These are phyloP conservation scores for Ophiostoma ips DNA, from an alignment of 2,329 filamentous ascomycete genomes.

Conservation along the genomic window DNA sequence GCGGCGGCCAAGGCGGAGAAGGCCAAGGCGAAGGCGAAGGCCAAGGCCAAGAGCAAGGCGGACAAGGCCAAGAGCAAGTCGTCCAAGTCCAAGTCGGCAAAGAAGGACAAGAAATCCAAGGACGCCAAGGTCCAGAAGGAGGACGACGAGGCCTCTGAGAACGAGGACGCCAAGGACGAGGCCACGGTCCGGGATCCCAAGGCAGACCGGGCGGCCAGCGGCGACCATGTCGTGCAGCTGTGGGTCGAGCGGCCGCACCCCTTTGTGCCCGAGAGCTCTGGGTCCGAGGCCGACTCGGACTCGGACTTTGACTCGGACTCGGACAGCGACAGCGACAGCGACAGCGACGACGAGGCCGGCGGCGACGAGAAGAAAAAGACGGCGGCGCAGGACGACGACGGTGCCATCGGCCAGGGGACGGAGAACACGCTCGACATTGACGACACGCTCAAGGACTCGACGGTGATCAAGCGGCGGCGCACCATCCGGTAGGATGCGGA, in stretches of 20 bases:
- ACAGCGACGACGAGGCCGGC: background rate
- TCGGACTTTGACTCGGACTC: background rate
- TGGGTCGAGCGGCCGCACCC: slow-evolving; percentile 2
- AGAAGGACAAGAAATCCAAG: background rate
- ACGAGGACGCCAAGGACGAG: background rate
- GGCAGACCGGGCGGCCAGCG: background rate
- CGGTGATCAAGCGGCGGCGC: background rate
- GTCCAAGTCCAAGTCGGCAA: background rate
- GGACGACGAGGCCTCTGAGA: too few species aligned
- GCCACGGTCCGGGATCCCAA: background rate
- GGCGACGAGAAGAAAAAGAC: too few species aligned
- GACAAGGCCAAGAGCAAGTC: background rate
- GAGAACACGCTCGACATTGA: background rate
- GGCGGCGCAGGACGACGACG: background rate
- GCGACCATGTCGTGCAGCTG: background rate
- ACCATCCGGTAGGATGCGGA: too few species aligned
- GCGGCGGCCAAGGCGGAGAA: background rate
- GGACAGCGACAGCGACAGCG: background rate
- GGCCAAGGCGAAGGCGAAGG: background rate
- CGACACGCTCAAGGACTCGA: background rate
- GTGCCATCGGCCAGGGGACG: background rate
- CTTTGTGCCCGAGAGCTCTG: background rate
- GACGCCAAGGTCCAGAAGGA: background rate
- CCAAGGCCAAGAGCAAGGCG: background rate
- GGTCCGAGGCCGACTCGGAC: background rate